Base-by-base conservation (phyloP, 2,329 filamentous ascomycete species). In the Arthrobotrys musiformis region DNA sequence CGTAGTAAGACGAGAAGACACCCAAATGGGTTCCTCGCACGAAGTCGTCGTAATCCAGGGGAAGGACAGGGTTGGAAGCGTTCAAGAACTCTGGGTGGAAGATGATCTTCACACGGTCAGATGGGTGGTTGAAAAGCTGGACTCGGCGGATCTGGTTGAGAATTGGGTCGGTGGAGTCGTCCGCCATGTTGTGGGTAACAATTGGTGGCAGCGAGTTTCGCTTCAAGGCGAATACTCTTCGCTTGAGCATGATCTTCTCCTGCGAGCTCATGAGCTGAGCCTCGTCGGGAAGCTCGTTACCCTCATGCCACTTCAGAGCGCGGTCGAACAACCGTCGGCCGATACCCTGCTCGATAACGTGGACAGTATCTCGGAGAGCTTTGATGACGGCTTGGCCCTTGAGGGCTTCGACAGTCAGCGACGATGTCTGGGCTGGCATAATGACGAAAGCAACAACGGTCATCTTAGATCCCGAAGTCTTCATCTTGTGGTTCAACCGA, bases 11-110 rank as follows among this genome's bases (percentile, higher is more conserved):
- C 24, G 94, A 88, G 85, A 99, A 99, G 70, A 99, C 90, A 81
- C 95, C 95, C 82, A 99, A 86, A 84, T 99, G 94, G 44, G 94
- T 98, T 79, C 95, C 95, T 68, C 95, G 93, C 50, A 99, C 95
- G 82, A 99, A 99, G 84, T 99, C 95, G 82, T 99, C 95, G 82
- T 99, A 98, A 85, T 98, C 95, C 82, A 99, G 88, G 17, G 95
- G 94, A 35, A 99, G 87, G 1, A 99, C 94, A 0, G 95, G 94
- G 85, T 97, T 98, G 68, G 93, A 91, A 0, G 94, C 96, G 86
- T 94, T 97, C 80, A 99, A 86, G 85, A 99, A 99, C 84, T 98
- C 95, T 5, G 95, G 95, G 83, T 99, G 95, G 89, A 99, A 99
- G 79, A 99, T 88, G 76, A 99, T 89, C 88, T 99, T 99, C 85